These are phyloP conservation scores for Bifiguratus adelaidae DNA, from an alignment of 192 early-diverging fungal genomes.

Conservation along the genomic window DNA sequence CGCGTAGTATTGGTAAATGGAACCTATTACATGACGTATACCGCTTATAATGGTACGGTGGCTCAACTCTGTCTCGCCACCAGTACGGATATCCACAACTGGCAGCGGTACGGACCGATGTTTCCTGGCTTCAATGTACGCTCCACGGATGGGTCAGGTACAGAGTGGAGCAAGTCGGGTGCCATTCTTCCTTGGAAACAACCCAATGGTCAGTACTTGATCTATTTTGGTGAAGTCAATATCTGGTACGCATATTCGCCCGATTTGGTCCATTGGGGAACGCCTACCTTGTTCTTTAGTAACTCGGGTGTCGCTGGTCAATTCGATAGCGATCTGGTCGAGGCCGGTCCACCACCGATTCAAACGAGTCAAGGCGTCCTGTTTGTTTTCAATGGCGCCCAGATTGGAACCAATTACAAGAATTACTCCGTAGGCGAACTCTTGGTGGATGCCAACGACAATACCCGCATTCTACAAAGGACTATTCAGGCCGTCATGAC, in stretches of 20 bases:
- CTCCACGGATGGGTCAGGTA: background rate
- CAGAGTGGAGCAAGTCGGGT: slow-evolving; percentile 1
- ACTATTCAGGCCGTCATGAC: slow-evolving; percentile 1
- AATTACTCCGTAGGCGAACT: slow-evolving; percentile 2
- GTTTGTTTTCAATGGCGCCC: slow-evolving; percentile 1
- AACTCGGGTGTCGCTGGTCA: background rate
- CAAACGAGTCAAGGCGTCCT: slow-evolving; percentile 2
- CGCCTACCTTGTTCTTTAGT: background rate
- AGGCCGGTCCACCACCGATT: slow-evolving; percentile 1
- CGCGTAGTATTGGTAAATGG: slow-evolving; percentile 1
- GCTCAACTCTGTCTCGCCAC: slow-evolving; percentile 2
- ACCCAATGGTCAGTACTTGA: slow-evolving; percentile 1
- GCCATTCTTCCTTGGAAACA: slow-evolving; percentile 4
- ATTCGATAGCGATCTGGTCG: slow-evolving; percentile 1
- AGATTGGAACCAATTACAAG: slow-evolving; percentile 3
- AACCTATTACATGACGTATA: slow-evolving; percentile 3
- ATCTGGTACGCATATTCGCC: slow-evolving; percentile 1
- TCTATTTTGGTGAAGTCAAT: slow-evolving; percentile 1
- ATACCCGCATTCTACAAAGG: slow-evolving; percentile 1
- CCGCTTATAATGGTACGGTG: background rate
- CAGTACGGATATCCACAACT: background rate
- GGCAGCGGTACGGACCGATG: background rate
- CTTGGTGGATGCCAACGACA: background rate
- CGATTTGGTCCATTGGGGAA: slow-evolving; percentile 2
- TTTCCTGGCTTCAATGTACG: background rate